Base-by-base conservation (phyloP, 1,139 yeast genomes). In the Ogataea hybrid region DNA sequence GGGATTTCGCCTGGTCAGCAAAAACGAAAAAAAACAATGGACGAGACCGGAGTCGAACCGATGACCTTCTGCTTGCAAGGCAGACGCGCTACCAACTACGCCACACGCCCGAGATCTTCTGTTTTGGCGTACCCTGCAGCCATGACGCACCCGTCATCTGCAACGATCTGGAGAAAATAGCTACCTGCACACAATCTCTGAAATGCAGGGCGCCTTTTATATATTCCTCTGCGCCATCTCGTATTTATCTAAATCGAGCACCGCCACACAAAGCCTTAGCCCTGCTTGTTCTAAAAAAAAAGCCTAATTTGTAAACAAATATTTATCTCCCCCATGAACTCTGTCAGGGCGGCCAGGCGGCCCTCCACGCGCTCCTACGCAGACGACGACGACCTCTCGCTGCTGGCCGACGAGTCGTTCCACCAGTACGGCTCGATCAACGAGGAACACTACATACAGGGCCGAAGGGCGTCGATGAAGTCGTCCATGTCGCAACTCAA, bases 51-150 rank as follows among this genome's bases (percentile, higher is more conserved):
- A 75, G 63, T 75, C 79, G 81, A 75, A 75, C 79, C 79, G 68
- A 68, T 71, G 81, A 74, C 81, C 81, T 75, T 69, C 67, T 67
- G 74, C 81, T 70, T 75, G 81, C 81, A 74, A 75, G 75, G 81
- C 78, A 68, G 67, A 70, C 80, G 81, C 80, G 80, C 80, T 76
- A 76, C 81, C 81, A 75, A 75, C 81, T 76, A 71, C 80, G 80
- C 81, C 79, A 76, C 79, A 73, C 79, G 79, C 81, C 81, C 49
- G 8, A 16, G 17, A 31, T 28, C n/a, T 33, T 23, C 20, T 6
- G 16, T 9, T 16, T n/a, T 11, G 5, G 8, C 12, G 14, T 7
- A 9, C 25, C 15, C 39, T 15, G 25, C 34, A 32, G 5, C 6
- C n/a, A 30, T 32, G 12, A 4, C 16, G 25, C 12, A 5, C n/a